These are phyloP conservation scores for Cyclospora cayetanensis DNA, from an alignment of 169 alveolate genomes.

Conservation along the genomic window DNA sequence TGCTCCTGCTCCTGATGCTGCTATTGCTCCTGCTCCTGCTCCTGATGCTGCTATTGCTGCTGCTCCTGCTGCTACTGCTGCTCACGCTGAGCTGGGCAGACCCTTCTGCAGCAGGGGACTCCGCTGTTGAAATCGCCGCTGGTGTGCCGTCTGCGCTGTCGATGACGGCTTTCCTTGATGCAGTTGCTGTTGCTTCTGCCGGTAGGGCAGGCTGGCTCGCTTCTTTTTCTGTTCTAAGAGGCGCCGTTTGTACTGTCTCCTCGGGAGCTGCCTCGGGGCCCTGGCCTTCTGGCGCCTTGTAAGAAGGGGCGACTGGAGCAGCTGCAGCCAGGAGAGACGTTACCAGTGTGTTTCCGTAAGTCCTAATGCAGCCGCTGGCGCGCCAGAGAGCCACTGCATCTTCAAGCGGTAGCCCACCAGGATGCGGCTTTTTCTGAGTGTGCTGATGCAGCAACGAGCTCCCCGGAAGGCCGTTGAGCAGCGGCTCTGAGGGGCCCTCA, in stretches of 20 bases:
- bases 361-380: not conserved
- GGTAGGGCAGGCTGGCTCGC: not conserved
- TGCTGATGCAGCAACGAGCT: not conserved
- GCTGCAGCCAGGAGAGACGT: not conserved
- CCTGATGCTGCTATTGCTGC: not conserved
- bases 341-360: constrained; percentile 4
- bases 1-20: constrained; percentile 1
- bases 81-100: not conserved
- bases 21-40: not conserved
- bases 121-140: not conserved
- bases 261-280: not conserved
- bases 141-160: no score
- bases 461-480: not conserved
- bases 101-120: not conserved
- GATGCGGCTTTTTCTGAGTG: not conserved
- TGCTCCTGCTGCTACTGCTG: not conserved
- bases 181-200: not conserved
- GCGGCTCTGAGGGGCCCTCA: no score
- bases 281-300: no score
- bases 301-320: no score
- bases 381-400: not conserved
- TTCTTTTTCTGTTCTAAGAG: not conserved
- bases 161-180: no score
- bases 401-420: not conserved
- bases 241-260: not conserved